These are phyloP conservation scores for Cryptosporidium meleagridis DNA, from an alignment of 169 alveolate species.

Conservation along the genomic window DNA sequence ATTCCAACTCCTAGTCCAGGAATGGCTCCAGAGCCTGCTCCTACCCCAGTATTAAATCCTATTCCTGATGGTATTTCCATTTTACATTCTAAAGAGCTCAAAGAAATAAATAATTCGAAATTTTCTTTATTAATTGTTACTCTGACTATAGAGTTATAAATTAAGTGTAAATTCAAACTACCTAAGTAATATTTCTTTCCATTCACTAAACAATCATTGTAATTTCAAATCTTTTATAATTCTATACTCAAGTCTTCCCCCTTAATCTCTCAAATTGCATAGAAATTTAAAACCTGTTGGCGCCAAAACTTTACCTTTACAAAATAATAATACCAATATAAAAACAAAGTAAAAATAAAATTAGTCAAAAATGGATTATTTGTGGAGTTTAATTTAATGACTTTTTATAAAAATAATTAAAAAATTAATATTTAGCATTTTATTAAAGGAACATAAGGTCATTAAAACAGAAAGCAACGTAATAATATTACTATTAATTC, in stretches of 20 bases:
- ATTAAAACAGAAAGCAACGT: no score
- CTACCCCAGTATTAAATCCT: background rate
- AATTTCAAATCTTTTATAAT: background rate
- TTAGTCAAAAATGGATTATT: background rate
- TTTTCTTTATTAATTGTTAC: background rate
- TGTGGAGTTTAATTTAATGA: background rate
- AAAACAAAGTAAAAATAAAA: background rate
- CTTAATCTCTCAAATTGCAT: background rate
- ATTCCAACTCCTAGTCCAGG: background rate
- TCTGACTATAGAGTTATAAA: background rate
- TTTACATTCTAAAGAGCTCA: background rate
- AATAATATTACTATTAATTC: no score
- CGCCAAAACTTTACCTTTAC: background rate
- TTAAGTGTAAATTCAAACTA: background rate
- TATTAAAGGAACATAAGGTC: no score
- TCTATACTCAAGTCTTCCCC: background rate
- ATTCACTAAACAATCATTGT: background rate
- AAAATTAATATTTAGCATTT: background rate
- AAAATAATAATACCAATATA: background rate
- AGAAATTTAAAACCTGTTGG: background rate
- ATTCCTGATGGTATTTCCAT: background rate
- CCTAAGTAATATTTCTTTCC: background rate
- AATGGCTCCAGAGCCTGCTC: background rate
- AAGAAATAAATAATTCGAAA: background rate
- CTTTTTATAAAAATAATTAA: background rate